Percentiles rank a stretch among this genome's conserved stretches.
These are phyloP conservation scores for Suhomyces sp. DNA, from an alignment of 805 yeast genomes.

Conservation along the genomic window DNA sequence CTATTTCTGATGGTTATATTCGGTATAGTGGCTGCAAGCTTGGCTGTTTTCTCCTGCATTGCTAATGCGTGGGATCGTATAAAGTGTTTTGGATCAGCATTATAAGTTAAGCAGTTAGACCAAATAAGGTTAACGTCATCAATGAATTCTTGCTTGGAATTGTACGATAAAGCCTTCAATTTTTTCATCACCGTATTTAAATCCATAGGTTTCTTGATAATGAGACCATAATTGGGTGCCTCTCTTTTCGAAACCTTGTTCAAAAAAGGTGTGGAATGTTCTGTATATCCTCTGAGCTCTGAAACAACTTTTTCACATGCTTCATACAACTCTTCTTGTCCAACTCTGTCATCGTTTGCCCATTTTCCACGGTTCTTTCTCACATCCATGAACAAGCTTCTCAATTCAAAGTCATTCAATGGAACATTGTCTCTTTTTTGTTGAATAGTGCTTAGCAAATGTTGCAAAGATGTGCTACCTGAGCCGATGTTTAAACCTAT, in stretches of 20 bases:
- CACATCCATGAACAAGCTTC: slow-evolving; percentile 85
- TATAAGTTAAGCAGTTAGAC: slow-evolving; percentile 90
- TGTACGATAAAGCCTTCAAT: slow-evolving; percentile 75
- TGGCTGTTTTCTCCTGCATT: slow-evolving; percentile 85
- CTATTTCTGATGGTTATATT: slow-evolving; percentile 76
- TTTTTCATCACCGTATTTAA: slow-evolving; percentile 91
- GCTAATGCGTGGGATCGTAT: slow-evolving; percentile 89
- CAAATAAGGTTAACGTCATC: slow-evolving; percentile 93
- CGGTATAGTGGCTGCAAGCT: slow-evolving; percentile 81
- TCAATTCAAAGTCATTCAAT: slow-evolving; percentile 77
- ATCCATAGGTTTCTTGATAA: slow-evolving; percentile 95
- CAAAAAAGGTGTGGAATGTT: slow-evolving; percentile 93
- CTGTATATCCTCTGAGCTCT: slow-evolving; percentile 88
- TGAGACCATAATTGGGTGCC: slow-evolving; percentile 92
- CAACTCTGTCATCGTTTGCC: slow-evolving; percentile 93
- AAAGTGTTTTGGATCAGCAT: slow-evolving; percentile 92
- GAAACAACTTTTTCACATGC: slow-evolving; percentile 94
- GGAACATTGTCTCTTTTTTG: slow-evolving; percentile 70
- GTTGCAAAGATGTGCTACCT: slow-evolving; percentile 55
- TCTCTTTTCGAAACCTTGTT: slow-evolving; percentile 96
- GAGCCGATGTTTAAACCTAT: slow-evolving; percentile 37
- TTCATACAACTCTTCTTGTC: slow-evolving; percentile 96
- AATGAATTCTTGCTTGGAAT: slow-evolving; percentile 85
- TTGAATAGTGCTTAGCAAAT: slow-evolving; percentile 75
- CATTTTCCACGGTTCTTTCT: slow-evolving; percentile 94